Percentiles rank a stretch among this genome's conserved stretches.
Evolutionary conservation across 1,284 basidiomycete species (phyloP).

Genomic region (Moniliophthora roreri): DNA sequence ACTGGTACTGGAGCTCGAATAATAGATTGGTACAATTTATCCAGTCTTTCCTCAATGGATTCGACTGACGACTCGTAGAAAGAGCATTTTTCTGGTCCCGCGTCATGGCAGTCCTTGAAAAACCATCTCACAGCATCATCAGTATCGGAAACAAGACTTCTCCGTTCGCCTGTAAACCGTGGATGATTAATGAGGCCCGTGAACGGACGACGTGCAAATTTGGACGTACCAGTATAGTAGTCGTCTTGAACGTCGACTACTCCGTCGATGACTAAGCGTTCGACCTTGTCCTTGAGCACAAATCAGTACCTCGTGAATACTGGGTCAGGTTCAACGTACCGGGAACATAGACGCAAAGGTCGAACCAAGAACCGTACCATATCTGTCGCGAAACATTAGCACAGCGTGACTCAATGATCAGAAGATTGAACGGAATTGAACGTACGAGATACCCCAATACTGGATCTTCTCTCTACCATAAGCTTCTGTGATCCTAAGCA

Average conservation of each 20-base stretch:
- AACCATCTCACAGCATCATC: constrained; percentile 26
- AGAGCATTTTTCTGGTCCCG: constrained; percentile 23
- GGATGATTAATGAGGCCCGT: no score
- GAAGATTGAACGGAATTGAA: neutral
- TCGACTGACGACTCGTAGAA: constrained; percentile 26
- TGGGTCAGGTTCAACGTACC: constrained; percentile 24
- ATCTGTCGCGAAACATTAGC: constrained; percentile 25
- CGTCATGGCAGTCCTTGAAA: constrained; percentile 23
- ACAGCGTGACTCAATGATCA: neutral
- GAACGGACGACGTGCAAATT: no score
- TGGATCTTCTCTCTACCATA: constrained; percentile 44
- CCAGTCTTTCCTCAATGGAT: constrained; percentile 25
- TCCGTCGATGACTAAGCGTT: constrained; percentile 37
- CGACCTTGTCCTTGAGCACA: constrained; percentile 34
- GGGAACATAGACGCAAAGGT: constrained; percentile 50
- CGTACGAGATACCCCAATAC: constrained; percentile 56
- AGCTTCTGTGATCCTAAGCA: constrained; percentile 45
- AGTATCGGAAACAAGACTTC: constrained; percentile 23
- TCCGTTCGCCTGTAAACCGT: constrained; percentile 21
- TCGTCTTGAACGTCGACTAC: constrained; percentile 30
- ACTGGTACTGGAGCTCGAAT: constrained; percentile 21
- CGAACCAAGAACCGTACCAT: constrained; percentile 44
- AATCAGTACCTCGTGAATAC: neutral
- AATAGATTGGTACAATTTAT: constrained; percentile 19
- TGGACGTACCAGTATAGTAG: constrained; percentile 30